phyloP scores from a whole-genome alignment of 176 grass and related monocot genomes.

The Oryza glaberrima region DNA sequence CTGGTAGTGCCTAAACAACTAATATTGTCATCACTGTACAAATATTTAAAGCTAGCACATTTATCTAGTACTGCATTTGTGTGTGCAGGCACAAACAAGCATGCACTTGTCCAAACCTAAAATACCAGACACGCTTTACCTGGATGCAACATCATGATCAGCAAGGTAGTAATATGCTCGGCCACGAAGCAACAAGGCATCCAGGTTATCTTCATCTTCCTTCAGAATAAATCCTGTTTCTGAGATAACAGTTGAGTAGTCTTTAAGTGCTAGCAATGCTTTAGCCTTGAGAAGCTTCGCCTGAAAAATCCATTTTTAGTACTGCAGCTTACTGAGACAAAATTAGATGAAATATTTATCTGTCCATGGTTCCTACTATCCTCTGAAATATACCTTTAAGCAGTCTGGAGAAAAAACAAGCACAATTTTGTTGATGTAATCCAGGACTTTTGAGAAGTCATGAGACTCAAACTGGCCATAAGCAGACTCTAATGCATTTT shows the following conservation, averaged over 20 bases:
- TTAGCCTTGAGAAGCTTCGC: slow-evolving; percentile 94
- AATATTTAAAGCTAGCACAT: neutral
- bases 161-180: slow-evolving; percentile 97
- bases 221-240: slow-evolving; percentile 93
- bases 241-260: slow-evolving; percentile 88
- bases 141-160: slow-evolving; percentile 92
- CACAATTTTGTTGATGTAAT: slow-evolving; percentile 91
- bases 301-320: slow-evolving; percentile 52
- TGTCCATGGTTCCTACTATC: slow-evolving; percentile 12
- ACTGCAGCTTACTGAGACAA: neutral
- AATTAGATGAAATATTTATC: neutral
- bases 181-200: slow-evolving; percentile 82
- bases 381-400: slow-evolving; percentile 61
- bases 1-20: slow-evolving; percentile 79
- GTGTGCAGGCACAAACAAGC: neutral
- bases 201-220: slow-evolving; percentile 97
- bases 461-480: slow-evolving; percentile 71
- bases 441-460: slow-evolving; percentile 82
- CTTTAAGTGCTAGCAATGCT: slow-evolving; percentile 74
- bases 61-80: neutral
- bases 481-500: slow-evolving; percentile 74
- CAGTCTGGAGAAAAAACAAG: slow-evolving; percentile 92
- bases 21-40: neutral
- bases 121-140: slow-evolving; percentile 47
- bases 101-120: neutral